phyloP scores from a whole-genome alignment of 1,284 basidiomycete species.

The Blastosporella zonata region DNA sequence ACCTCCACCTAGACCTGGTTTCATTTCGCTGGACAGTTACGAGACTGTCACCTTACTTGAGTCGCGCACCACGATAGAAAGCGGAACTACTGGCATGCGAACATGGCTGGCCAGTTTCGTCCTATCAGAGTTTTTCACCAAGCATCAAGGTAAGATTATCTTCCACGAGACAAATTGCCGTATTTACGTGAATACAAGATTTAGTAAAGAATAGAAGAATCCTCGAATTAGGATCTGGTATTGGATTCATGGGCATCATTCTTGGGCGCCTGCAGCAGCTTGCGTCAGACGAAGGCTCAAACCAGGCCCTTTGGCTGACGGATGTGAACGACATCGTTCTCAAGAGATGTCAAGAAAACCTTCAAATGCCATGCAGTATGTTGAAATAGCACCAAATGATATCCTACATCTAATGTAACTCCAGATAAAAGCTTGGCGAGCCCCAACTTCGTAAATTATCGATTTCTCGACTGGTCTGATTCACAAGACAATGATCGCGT shows the following conservation, averaged over 20 bases:
- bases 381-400: background rate
- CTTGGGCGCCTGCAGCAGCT: constrained; percentile 50
- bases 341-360: constrained; percentile 54
- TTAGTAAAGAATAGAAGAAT: constrained; percentile 45
- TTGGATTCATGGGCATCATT: constrained; percentile 69
- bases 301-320: constrained; percentile 50
- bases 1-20: background rate
- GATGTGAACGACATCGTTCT: constrained; percentile 67
- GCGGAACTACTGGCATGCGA: constrained; percentile 71
- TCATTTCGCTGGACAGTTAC: constrained; percentile 26
- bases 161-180: no score
- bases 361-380: constrained; percentile 60
- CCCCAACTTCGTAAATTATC: constrained; percentile 40
- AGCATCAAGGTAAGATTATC: constrained; percentile 34
- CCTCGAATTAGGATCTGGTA: constrained; percentile 71
- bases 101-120: constrained; percentile 74
- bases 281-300: constrained; percentile 7
- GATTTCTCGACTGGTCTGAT: constrained; percentile 61
- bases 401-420: background rate
- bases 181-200: no score
- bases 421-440: constrained; percentile 54
- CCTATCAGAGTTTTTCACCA: constrained; percentile 61
- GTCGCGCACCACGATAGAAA: constrained; percentile 67
- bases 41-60: constrained; percentile 60
- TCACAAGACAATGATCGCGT: constrained; percentile 36